Evolutionary conservation across 176 grass and related monocot species (phyloP).

Genomic region (Zea luxurians): DNA sequence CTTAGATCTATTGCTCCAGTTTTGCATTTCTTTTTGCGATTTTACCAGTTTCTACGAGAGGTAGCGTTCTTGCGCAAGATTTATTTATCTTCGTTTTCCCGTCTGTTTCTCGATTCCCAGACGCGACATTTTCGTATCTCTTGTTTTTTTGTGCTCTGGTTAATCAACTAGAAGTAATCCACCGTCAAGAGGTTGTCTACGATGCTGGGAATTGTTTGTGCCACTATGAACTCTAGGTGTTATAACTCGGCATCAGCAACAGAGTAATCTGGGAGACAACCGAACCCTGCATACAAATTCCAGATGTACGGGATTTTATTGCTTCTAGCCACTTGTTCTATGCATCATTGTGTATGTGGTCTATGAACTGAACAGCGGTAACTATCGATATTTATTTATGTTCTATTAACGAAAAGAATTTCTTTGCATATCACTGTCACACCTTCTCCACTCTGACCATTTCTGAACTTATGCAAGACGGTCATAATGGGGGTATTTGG

Average conservation of each 20-base stretch:
- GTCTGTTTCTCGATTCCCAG: background rate
- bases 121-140: background rate
- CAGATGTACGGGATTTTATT: background rate
- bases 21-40: background rate
- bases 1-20: background rate
- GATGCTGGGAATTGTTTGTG: background rate
- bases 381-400: slow-evolving; percentile 6
- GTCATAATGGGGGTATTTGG: background rate
- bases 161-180: background rate
- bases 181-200: background rate
- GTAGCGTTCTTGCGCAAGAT: background rate
- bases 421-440: slow-evolving; percentile 17
- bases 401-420: background rate
- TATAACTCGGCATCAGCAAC: background rate
- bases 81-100: background rate
- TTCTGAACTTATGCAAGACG: slow-evolving; percentile 1
- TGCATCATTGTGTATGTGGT: background rate
- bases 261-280: background rate
- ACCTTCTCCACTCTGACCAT: slow-evolving; percentile 19
- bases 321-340: background rate
- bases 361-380: background rate
- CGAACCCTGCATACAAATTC: background rate
- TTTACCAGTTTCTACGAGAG: background rate
- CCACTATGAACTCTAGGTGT: background rate
- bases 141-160: background rate